phyloP scores from a whole-genome alignment of 2,329 filamentous ascomycete genomes.

The Lecanosticta acicola region DNA sequence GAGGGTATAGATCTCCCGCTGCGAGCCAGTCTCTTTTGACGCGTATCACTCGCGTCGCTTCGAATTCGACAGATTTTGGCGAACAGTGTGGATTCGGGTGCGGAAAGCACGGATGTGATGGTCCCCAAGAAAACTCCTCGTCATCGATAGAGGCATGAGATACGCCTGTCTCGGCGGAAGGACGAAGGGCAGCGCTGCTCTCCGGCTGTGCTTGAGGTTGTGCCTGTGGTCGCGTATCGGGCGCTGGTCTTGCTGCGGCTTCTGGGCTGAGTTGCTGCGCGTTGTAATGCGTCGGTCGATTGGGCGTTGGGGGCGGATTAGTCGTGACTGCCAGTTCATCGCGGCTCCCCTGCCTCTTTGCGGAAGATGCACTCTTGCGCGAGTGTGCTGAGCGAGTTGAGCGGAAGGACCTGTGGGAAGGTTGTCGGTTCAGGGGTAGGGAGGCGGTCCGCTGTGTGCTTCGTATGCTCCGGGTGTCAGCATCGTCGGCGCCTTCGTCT shows the following conservation, averaged over 20 bases:
- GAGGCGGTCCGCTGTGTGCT: slow-evolving; percentile 18
- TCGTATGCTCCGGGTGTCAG: slow-evolving; percentile 10
- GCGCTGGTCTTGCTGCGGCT: neutral
- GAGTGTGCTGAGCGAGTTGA: slow-evolving; percentile 9
- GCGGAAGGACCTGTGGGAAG: slow-evolving; percentile 26
- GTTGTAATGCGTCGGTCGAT: neutral
- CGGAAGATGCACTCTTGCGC: slow-evolving; percentile 6
- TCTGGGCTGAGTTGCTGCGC: neutral
- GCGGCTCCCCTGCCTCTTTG: neutral
- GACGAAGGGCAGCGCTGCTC: slow-evolving; percentile 5
- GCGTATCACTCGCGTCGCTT: slow-evolving; percentile 80
- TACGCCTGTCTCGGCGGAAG: slow-evolving; percentile 1
- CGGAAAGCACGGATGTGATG: slow-evolving; percentile 87
- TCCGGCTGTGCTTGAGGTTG: slow-evolving; percentile 1
- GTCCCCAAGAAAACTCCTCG: slow-evolving; percentile 74
- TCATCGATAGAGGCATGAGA: slow-evolving; percentile 8
- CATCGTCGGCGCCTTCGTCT: slow-evolving; percentile 13
- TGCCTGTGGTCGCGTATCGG: neutral
- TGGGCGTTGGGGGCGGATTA: slow-evolving; percentile 4
- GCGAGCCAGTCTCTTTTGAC: slow-evolving; percentile 85
- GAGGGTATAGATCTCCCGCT: slow-evolving; percentile 81
- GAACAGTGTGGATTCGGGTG: slow-evolving; percentile 91
- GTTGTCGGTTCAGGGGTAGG: slow-evolving; percentile 29
- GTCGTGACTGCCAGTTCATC: slow-evolving; percentile 8
- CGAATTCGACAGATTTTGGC: slow-evolving; percentile 65